Conservation (phyloP, 441 rosid genomes). For the Populus tomentosa region DNA sequence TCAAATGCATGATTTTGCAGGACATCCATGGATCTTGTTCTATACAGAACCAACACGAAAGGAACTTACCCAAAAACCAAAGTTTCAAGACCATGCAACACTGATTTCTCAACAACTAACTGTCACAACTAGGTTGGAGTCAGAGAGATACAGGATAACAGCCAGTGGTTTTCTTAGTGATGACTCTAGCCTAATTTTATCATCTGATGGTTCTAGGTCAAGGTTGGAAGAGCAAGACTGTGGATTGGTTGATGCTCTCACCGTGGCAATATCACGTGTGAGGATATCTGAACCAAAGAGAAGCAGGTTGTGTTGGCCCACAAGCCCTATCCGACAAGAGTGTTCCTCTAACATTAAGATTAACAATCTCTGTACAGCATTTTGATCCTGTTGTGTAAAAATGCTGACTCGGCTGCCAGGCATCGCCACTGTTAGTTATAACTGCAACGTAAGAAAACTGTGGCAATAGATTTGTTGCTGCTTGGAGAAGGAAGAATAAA, state of each 20-base stretch:
- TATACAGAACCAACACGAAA: background rate
- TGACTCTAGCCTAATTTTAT: background rate
- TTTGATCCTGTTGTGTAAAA: slow-evolving; percentile 5
- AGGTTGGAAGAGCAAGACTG: slow-evolving; percentile 14
- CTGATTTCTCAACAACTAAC: background rate
- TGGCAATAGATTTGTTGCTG: background rate
- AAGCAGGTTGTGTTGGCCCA: slow-evolving; percentile 6
- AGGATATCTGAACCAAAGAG: slow-evolving; percentile 22
- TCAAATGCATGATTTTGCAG: too few relatives aligned
- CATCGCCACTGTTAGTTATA: background rate
- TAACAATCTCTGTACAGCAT: slow-evolving; percentile 20
- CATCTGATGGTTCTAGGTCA: background rate
- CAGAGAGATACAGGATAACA: background rate
- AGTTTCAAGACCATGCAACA: background rate
- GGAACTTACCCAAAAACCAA: background rate
- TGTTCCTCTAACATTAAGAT: slow-evolving; percentile 19
- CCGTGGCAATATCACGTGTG: slow-evolving; percentile 20
- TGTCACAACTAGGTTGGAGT: background rate
- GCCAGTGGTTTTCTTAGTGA: slow-evolving; percentile 2
- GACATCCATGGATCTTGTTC: too few relatives aligned
- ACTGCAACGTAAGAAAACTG: background rate
- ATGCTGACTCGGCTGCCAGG: background rate
- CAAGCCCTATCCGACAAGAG: slow-evolving; percentile 13
- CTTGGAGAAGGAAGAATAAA: background rate
- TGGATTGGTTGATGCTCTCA: slow-evolving; percentile 13